Evolutionary conservation across 1,284 basidiomycete genomes (phyloP).

Genomic region (Sanghuangporus baumii): DNA sequence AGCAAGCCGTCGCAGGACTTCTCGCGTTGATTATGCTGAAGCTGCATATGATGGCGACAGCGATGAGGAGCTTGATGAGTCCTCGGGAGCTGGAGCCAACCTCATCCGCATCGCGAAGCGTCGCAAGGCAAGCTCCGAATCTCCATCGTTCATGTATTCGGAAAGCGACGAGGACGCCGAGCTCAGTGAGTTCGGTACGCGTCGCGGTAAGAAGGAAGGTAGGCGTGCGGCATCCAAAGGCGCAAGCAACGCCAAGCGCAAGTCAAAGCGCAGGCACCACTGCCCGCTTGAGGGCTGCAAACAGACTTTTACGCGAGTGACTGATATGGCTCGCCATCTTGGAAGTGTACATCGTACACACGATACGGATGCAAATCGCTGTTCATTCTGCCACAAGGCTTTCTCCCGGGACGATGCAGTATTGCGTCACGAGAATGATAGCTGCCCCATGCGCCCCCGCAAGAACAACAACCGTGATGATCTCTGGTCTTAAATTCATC

Average conservation of each 20-base stretch:
- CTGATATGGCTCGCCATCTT: slow-evolving; percentile 18
- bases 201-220: not conserved
- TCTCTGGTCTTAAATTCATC: slow-evolving; percentile 1
- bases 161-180: slow-evolving; percentile 5
- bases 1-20: slow-evolving; percentile 5
- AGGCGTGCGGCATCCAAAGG: not conserved
- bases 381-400: slow-evolving; percentile 16
- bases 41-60: slow-evolving; percentile 14
- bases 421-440: slow-evolving; percentile 18
- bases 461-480: slow-evolving; percentile 11
- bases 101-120: slow-evolving; percentile 1
- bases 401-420: slow-evolving; percentile 20
- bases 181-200: slow-evolving; percentile 4
- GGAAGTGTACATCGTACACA: slow-evolving; percentile 11
- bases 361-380: slow-evolving; percentile 15
- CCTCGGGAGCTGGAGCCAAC: not conserved
- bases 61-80: slow-evolving; percentile 12
- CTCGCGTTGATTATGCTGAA: slow-evolving; percentile 11
- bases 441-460: slow-evolving; percentile 17
- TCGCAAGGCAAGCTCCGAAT: slow-evolving; percentile 1
- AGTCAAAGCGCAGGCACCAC: slow-evolving; percentile 13
- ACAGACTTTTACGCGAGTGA: slow-evolving; percentile 15
- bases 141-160: not conserved
- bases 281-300: slow-evolving; percentile 15
- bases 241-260: slow-evolving; percentile 7